Conservation (phyloP, 768 basidiomycete species). For the Calocybe cyanea region DNA sequence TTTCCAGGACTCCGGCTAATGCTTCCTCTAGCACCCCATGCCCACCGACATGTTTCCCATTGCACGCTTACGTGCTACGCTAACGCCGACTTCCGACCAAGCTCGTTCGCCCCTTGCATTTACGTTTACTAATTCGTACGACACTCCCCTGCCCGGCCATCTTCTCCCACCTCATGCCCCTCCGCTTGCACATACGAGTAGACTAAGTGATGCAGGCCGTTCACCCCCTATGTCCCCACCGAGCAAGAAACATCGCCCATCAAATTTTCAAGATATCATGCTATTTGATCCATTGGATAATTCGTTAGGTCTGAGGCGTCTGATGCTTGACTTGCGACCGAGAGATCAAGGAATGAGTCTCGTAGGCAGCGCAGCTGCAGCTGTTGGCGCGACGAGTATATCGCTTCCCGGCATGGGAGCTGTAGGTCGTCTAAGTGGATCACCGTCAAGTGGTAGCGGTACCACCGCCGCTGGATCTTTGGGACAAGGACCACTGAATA, state of each 20-base stretch:
- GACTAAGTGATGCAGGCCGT: no score
- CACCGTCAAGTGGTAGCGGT: constrained; percentile 26
- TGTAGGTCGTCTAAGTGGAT: constrained; percentile 33
- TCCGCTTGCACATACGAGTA: constrained; percentile 7
- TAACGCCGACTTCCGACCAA: constrained; percentile 37
- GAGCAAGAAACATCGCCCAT: constrained; percentile 22
- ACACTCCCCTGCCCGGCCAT: constrained; percentile 28
- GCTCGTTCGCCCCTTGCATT: constrained; percentile 46
- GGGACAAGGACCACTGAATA: background rate
- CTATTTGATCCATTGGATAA: constrained; percentile 62
- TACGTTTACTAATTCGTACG: constrained; percentile 43
- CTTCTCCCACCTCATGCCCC: constrained; percentile 28
- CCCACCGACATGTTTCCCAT: constrained; percentile 55
- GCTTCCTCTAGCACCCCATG: constrained; percentile 38
- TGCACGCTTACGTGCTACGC: constrained; percentile 18
- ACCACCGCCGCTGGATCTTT: background rate
- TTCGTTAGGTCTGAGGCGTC: constrained; percentile 50
- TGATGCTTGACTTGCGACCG: constrained; percentile 41
- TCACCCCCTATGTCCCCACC: constrained; percentile 16
- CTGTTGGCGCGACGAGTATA: constrained; percentile 45
- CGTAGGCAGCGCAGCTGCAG: constrained; percentile 27
- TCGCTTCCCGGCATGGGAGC: constrained; percentile 55
- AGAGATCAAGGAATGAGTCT: constrained; percentile 21
- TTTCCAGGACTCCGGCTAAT: constrained; percentile 3
- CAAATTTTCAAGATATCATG: constrained; percentile 62